Evolutionary conservation across 2,329 filamentous ascomycete genomes (phyloP), one percentile per base, ranked within the genome.

Genomic region (Xylaria polymorpha): DNA sequence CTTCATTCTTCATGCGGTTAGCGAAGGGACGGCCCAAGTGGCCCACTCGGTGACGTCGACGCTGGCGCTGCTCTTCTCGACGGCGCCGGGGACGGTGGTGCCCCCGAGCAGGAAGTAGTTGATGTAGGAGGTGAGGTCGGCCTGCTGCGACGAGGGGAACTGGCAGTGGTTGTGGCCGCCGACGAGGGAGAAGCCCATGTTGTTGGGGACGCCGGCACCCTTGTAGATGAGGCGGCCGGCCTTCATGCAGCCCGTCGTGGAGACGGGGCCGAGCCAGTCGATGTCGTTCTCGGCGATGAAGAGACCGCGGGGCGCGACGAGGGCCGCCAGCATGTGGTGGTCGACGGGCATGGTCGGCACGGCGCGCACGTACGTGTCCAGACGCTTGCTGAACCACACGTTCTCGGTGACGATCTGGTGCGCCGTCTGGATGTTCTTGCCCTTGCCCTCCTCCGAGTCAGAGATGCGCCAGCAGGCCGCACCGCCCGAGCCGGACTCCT

Each of bases 401-500:
- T 90, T 89, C 80, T 90, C 88, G 41, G 79, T 80, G 4, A 90
- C 81, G 72, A 90, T 90, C 79, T 90, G 80, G 35, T 80, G 76
- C 0, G 87, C 85, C 0, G 87, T 89, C 80, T 91, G 88, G 74
- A 90, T 87, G 77, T 87, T 88, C 78, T 84, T 83, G 61, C 87
- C 87, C 53, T 82, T 79, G 65, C 75, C 77, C 73, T 88, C 84
- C 75, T 88, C 78, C 44, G 78, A 75, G 74, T 86, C 83, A 3
- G 82, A 84, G 72, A 88, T 83, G 66, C 87, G 85, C 87, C 88
- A 90, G 81, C 87, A 90, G 18, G 86, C 87, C 22, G 87, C 83
- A 48, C 87, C 88, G 63, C 88, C 88, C 0, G 87, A 85, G 22
- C 88, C 88, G 7, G 86, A 88, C 79, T 90, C 88, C 77, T 90